Percentiles rank a stretch among this genome's conserved stretches.
Evolutionary conservation across 495 filamentous ascomycete genomes (phyloP).

Genomic region (Mytilinidion resinicola): DNA sequence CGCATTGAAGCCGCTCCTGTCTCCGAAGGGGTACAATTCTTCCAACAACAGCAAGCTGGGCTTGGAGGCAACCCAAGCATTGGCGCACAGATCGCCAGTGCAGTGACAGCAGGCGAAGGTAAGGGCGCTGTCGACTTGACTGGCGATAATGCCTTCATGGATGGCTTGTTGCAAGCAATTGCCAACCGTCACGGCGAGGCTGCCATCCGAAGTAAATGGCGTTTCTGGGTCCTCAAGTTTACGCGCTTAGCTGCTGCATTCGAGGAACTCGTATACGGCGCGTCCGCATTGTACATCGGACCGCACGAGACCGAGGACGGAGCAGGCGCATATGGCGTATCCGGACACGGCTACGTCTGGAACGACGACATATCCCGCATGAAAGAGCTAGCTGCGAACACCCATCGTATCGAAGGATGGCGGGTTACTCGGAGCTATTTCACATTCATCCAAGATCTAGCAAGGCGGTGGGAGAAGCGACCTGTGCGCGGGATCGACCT

Average conservation of each 20-base stretch:
- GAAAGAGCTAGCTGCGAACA: constrained; percentile 80
- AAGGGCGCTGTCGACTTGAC: constrained; percentile 56
- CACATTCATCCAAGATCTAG: constrained; percentile 79
- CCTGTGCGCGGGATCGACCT: constrained; percentile 82
- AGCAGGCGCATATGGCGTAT: constrained; percentile 58
- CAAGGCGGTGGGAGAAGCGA: constrained; percentile 56
- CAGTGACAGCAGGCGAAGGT: constrained; percentile 36
- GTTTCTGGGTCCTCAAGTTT: constrained; percentile 84
- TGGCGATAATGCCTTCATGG: constrained; percentile 87
- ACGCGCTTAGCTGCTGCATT: constrained; percentile 87
- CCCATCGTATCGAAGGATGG: constrained; percentile 92
- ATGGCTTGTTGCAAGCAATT: constrained; percentile 73
- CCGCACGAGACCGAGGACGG: constrained; percentile 54
- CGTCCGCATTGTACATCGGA: constrained; percentile 82
- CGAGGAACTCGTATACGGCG: constrained; percentile 90
- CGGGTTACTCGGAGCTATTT: constrained; percentile 90
- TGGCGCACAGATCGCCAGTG: constrained; percentile 5
- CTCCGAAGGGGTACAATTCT: constrained; percentile 76
- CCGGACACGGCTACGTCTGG: constrained; percentile 95
- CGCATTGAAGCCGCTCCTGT: constrained; percentile 68
- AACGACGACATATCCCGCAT: constrained; percentile 70
- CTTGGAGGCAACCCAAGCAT: background rate
- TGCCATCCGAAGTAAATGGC: constrained; percentile 83
- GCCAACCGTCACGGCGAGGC: constrained; percentile 80
- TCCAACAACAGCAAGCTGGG: constrained; percentile 64